These are phyloP conservation scores for Dothideomycetidae sp. DNA, from an alignment of 2,329 filamentous ascomycete genomes.

Conservation along the genomic window DNA sequence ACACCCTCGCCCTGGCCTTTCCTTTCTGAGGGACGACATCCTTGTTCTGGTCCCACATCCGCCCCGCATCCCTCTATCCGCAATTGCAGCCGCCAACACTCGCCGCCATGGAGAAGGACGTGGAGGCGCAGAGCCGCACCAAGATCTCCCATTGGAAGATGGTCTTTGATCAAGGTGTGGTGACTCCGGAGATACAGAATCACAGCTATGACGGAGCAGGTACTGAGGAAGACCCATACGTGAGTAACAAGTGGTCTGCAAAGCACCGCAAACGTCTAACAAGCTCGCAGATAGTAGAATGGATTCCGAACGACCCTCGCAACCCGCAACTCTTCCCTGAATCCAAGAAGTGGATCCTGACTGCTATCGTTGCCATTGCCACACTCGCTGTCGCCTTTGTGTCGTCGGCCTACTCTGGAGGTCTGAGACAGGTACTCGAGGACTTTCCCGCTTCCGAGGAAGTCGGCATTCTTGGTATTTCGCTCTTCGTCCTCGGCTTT, in stretches of 20 bases:
- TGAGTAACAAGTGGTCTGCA: too few relatives aligned
- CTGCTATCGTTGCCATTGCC: conserved; percentile 47
- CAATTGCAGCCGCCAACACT: too few relatives aligned
- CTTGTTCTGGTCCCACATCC: too few relatives aligned
- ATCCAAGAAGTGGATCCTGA: conserved; percentile 51
- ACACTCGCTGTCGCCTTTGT: conserved; percentile 56
- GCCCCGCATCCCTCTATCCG: too few relatives aligned
- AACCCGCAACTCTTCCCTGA: conserved; percentile 49
- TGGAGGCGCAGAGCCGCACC: conserved; percentile 18
- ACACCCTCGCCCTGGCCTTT: too few relatives aligned
- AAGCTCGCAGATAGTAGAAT: conserved; percentile 39
- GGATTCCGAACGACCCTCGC: conserved; percentile 49
- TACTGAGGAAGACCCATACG: conserved; percentile 51
- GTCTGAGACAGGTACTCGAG: conserved; percentile 37
- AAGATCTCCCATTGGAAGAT: conserved; percentile 19
- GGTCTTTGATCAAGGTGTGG: conserved; percentile 21
- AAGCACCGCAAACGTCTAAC: too few relatives aligned
- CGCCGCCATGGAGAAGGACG: conserved; percentile 17
- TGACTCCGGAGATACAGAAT: conserved; percentile 23
- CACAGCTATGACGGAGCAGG: conserved; percentile 31
- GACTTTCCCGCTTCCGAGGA: conserved; percentile 41
- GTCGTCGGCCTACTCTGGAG: conserved; percentile 52
- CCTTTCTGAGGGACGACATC: too few relatives aligned
- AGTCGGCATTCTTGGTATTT: conserved; percentile 47
- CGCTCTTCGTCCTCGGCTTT: conserved; percentile 50